Base-by-base conservation (phyloP, 805 yeast species). In the Candida vaughaniae region DNA sequence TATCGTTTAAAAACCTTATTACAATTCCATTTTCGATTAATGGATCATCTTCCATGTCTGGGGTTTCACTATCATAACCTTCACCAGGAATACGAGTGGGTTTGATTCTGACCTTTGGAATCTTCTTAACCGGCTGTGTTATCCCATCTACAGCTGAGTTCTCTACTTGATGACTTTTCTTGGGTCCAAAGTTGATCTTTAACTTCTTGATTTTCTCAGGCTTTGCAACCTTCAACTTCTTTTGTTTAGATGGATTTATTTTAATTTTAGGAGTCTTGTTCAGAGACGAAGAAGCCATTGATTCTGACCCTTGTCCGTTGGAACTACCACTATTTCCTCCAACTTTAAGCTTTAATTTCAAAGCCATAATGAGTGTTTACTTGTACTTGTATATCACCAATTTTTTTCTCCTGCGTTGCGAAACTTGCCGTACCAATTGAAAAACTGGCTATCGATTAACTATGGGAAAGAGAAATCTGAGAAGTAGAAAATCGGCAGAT, bases 31-130 rank as follows among this genome's bases (percentile, higher is more conserved):
- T 95, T 53, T 93, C 98, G 6, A 88, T 67, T 43, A 88, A 64
- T 1, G 99, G 98, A 53, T 93, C 97, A 42, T 89, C 96, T 56
- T 93, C 99, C 17, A 87, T 68, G 47, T 91, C 98, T 0, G 96
- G 95, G 14, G 95, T 97, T 52, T 91, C 98, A 2, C 95, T 84
- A 55, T 91, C 99, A 59, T 91, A 91, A 1, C 98, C 98, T 50
- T 91, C 96, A 4, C 96, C 96, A 0, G 95, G 93, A 3, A 82
- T 71, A 49, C 95, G 69, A 0, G 77, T 71, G 1, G 81, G 81
- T 43, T 75, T 77, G 25, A 77, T 68, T 43, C 78, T 58, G 18
- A 76, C 73, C 22, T 71, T 64, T 3, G 80, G 78, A 3, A 69
- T 60, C 29, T 29, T 40, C 35, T 41, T 47, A 18, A 27, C 36